Evolutionary conservation across 345 rosid genomes (phyloP).

Genomic region (Populus alba): DNA sequence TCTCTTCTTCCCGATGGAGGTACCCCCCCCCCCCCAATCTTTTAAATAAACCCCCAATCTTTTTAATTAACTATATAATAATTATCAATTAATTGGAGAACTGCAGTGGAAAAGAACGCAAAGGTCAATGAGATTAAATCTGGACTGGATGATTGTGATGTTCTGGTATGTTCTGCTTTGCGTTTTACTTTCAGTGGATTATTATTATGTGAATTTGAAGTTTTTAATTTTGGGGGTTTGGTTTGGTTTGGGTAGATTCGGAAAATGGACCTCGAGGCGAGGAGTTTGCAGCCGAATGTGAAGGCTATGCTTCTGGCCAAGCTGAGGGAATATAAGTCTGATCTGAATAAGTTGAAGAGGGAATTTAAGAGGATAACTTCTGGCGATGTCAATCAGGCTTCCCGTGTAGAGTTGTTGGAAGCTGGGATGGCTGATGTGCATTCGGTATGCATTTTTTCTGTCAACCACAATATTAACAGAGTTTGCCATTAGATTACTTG

Average conservation of each 20-base stretch:
- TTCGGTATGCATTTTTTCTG: constrained; percentile 32
- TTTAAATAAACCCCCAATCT: too few species aligned
- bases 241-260: constrained; percentile 43
- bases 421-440: constrained; percentile 52
- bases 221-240: not conserved
- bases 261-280: constrained; percentile 91
- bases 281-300: constrained; percentile 72
- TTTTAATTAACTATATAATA: not conserved
- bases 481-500: not conserved
- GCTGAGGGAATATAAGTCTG: constrained; percentile 82
- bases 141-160: constrained; percentile 83
- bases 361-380: constrained; percentile 64
- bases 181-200: not conserved
- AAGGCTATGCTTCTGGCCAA: constrained; percentile 84
- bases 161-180: constrained; percentile 42
- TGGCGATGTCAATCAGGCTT: constrained; percentile 44
- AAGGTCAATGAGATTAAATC: constrained; percentile 58
- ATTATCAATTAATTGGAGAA: not conserved
- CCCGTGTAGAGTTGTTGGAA: constrained; percentile 66
- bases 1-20: constrained; percentile 56
- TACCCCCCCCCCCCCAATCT: not conserved
- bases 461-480: not conserved
- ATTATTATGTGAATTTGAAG: not conserved
- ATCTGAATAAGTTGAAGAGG: constrained; percentile 73
- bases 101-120: constrained; percentile 58